phyloP scores from a whole-genome alignment of 2,329 filamentous ascomycete genomes.

The Stagonosporopsis chrysanthemi region DNA sequence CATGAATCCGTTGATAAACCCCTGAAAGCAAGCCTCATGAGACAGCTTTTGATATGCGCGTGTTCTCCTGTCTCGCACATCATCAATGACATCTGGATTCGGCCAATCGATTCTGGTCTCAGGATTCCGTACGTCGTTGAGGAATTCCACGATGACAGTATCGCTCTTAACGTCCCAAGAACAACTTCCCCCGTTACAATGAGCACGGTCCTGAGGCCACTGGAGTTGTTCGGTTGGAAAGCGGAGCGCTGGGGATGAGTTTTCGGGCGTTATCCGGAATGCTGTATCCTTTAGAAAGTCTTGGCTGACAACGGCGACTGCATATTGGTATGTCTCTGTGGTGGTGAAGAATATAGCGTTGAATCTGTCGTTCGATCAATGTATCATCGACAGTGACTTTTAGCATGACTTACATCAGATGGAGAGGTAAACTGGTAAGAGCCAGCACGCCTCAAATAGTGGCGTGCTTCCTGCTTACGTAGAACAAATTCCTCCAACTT shows the following conservation, averaged over 20 bases:
- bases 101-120: not conserved
- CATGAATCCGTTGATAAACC: conserved; percentile 21
- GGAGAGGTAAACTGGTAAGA: conserved; percentile 24
- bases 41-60: conserved; percentile 4
- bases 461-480: conserved; percentile 20
- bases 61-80: not conserved
- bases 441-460: conserved; percentile 21
- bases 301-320: conserved; percentile 22
- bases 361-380: conserved; percentile 12
- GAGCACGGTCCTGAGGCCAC: not conserved
- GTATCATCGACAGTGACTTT: not conserved
- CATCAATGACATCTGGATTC: not conserved
- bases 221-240: conserved; percentile 6
- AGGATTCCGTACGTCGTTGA: conserved; percentile 17
- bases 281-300: conserved; percentile 11
- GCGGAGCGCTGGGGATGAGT: conserved; percentile 19
- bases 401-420: conserved; percentile 22
- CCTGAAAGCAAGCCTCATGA: conserved; percentile 15
- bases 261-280: conserved; percentile 18
- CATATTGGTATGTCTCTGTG: conserved; percentile 27
- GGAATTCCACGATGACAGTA: conserved; percentile 9
- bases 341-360: conserved; percentile 29
- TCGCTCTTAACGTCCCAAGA: conserved; percentile 18
- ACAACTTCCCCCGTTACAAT: conserved; percentile 9
- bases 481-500: conserved; percentile 23